Evolutionary conservation across 1,284 basidiomycete species (phyloP).

Genomic region (Fomitopsis schrenkii): DNA sequence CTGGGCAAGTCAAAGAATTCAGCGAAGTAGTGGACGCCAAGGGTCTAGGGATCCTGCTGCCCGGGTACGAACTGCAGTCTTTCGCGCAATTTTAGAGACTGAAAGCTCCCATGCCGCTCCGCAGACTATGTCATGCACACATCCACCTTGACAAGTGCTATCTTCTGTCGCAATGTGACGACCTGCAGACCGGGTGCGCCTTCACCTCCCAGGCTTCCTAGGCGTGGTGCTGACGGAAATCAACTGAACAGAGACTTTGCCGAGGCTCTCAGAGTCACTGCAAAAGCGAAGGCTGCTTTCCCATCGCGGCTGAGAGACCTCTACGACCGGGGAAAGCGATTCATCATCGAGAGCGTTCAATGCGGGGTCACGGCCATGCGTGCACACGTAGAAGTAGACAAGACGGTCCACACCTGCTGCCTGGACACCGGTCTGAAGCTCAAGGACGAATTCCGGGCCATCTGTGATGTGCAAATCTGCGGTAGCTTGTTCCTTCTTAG

Average conservation of each 20-base stretch:
- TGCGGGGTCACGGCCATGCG: constrained; percentile 60
- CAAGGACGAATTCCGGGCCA: constrained; percentile 37
- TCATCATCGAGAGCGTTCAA: constrained; percentile 53
- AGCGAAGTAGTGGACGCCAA: constrained; percentile 34
- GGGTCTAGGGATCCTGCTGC: constrained; percentile 42
- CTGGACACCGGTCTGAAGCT: constrained; percentile 47
- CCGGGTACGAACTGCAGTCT: constrained; percentile 38
- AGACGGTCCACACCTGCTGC: constrained; percentile 44
- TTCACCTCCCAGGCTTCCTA: no score
- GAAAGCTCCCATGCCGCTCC: neutral
- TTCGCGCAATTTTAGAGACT: neutral
- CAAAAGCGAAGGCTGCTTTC: constrained; percentile 46
- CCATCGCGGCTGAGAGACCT: constrained; percentile 39
- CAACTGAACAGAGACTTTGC: constrained; percentile 39
- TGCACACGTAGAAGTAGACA: constrained; percentile 64
- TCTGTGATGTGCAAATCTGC: constrained; percentile 54
- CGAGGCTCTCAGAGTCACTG: constrained; percentile 52
- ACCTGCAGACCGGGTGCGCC: constrained; percentile 47
- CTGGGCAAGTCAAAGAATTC: neutral
- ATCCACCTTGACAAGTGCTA: constrained; percentile 69
- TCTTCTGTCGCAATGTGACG: constrained; percentile 49
- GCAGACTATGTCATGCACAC: constrained; percentile 58
- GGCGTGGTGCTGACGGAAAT: neutral
- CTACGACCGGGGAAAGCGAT: constrained; percentile 44
- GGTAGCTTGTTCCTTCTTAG: constrained; percentile 32